These are phyloP conservation scores for Ministeria vibrans DNA, from an alignment of 78 protist genomes.

Conservation along the genomic window DNA sequence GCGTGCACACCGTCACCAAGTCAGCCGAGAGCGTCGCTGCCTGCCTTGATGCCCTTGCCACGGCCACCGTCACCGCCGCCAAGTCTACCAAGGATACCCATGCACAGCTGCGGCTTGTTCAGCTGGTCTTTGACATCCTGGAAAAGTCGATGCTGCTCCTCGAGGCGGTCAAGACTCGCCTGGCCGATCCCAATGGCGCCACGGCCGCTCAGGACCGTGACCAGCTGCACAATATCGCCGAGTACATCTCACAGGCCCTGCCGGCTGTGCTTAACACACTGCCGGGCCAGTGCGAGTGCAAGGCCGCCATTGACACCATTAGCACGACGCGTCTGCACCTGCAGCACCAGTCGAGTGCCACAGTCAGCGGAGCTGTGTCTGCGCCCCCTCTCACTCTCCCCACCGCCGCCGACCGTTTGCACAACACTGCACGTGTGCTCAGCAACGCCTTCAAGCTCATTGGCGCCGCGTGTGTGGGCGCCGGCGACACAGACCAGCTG, in stretches of 20 bases:
- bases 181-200: neutral
- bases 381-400: too few relatives aligned
- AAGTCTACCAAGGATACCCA: neutral
- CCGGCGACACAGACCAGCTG: neutral
- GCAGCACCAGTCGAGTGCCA: neutral
- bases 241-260: constrained; percentile 2
- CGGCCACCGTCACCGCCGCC: neutral
- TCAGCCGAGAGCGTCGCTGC: neutral
- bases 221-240: neutral
- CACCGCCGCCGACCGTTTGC: neutral
- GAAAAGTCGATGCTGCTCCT: neutral
- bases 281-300: constrained; percentile 4
- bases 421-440: neutral
- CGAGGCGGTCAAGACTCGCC: neutral
- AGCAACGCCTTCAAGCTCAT: neutral
- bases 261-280: constrained; percentile 1
- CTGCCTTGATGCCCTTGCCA: neutral
- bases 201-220: neutral
- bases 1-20: neutral
- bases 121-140: neutral
- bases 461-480: neutral
- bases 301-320: neutral
- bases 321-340: neutral
- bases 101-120: neutral
- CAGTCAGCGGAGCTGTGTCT: neutral